Evolutionary conservation across 176 grass and related monocot species (phyloP).

Genomic region (Paspalum vaginatum): DNA sequence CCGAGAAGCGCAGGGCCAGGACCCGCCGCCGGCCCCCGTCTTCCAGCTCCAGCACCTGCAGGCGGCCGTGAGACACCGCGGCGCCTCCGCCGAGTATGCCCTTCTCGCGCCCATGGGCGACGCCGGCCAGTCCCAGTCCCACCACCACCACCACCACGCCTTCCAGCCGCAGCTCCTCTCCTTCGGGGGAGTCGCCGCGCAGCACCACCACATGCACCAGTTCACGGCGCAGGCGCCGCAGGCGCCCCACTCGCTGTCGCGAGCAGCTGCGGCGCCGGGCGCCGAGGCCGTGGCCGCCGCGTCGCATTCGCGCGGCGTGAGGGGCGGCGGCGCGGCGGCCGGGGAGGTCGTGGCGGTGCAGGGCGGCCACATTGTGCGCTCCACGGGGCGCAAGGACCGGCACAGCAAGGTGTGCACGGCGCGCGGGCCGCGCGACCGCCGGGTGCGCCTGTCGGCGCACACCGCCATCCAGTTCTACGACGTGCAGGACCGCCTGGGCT

Average conservation of each 20-base stretch:
- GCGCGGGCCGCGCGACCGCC: conserved; percentile 79
- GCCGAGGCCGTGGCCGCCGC: conserved; percentile 49
- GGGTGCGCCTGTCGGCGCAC: conserved; percentile 85
- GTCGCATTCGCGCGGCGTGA: conserved; percentile 47
- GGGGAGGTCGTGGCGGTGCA: conserved; percentile 93
- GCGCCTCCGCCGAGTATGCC: conserved; percentile 76
- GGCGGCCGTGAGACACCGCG: conserved; percentile 56
- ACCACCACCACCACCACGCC: conserved; percentile 36
- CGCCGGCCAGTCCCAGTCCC: conserved; percentile 43
- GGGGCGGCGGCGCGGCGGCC: conserved; percentile 47
- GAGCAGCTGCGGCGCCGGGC: conserved; percentile 21
- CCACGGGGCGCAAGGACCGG: conserved; percentile 91
- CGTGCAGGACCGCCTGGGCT: conserved; percentile 94
- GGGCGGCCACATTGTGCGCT: conserved; percentile 93
- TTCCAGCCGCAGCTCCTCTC: conserved; percentile 60
- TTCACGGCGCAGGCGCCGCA: conserved; percentile 50
- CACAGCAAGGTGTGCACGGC: conserved; percentile 98
- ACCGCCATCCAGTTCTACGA: conserved; percentile 99
- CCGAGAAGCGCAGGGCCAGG: conserved; percentile 44
- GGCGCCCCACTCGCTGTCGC: conserved; percentile 20
- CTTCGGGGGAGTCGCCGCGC: conserved; percentile 37
- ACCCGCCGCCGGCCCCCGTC: conserved; percentile 29
- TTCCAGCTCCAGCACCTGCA: conserved; percentile 58
- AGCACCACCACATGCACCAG: conserved; percentile 56
- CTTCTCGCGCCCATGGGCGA: conserved; percentile 70